Evolutionary conservation across 345 rosid species (phyloP), one percentile per base, ranked within the genome.

Genomic region (Cochlearia excelsa): DNA sequence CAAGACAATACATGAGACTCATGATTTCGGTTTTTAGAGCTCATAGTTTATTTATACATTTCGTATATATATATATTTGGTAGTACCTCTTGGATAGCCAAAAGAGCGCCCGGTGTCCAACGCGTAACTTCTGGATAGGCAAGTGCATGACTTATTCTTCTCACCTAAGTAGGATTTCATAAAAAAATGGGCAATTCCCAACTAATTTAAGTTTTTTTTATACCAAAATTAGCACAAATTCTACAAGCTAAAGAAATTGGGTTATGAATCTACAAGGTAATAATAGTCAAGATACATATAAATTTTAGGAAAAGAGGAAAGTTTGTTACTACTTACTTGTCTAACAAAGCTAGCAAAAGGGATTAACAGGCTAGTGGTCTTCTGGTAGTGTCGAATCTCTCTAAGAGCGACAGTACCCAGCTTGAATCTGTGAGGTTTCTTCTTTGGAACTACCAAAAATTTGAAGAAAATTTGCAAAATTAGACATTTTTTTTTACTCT

Each of bases 61-160:
- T n/a, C n/a, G n/a, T n/a, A n/a, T n/a, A n/a, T n/a, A n/a, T n/a
- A n/a, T 5, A 47, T 65, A 56, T 16, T n/a, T n/a, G n/a, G n/a
- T n/a, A 49, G 46, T 69, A 88, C 98, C 98, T 92, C 98, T 59
- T 88, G 98, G 63, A 88, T 58, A 48, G 84, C 89, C 37, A 83
- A 48, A 54, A 92, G 76, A 64, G 95, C 98, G 81, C 86, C 97
- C 60, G 85, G 70, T 46, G 81, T 72, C 97, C 97, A 92, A 53
- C 97, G 95, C 69, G 2, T 70, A 16, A 86, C 64, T 3, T 54
- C 52, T 0, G 59, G 70, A 46, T 82, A 63, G 3, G 81, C 78
- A 56, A 66, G 33, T 29, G 26, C 46, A 1, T 50, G 37, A 45
- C 80, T 86, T 38, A 86, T 77, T 50, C 55, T 48, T 79, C 76